phyloP scores from a whole-genome alignment of 192 early-diverging fungal genomes.

The Phycomyces blakesleeanus region DNA sequence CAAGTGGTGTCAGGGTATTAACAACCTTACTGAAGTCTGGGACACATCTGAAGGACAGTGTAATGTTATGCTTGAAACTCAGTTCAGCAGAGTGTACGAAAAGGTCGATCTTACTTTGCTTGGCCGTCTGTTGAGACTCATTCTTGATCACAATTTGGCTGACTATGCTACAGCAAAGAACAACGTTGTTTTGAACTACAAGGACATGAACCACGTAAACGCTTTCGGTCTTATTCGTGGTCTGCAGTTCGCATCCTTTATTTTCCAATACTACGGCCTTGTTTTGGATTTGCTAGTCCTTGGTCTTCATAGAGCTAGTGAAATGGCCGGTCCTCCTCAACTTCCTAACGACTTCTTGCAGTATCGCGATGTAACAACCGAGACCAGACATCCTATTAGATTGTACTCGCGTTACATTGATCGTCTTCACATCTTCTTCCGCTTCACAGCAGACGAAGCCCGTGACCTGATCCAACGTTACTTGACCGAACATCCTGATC shows the following conservation, averaged over 20 bases:
- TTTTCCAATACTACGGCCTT: conserved; percentile 99
- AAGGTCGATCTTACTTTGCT: conserved; percentile 97
- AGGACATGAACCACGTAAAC: conserved; percentile 99
- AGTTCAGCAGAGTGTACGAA: conserved; percentile 88
- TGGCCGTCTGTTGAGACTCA: conserved; percentile 87
- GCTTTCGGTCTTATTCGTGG: conserved; percentile 95
- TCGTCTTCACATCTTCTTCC: conserved; percentile 88
- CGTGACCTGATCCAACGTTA: conserved; percentile 96
- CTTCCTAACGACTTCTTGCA: conserved; percentile 97
- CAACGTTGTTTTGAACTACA: conserved; percentile 96
- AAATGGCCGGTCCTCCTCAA: conserved; percentile 93
- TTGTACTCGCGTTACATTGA: conserved; percentile 96
- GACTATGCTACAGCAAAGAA: conserved; percentile 99
- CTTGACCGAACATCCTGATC: conserved; percentile 96
- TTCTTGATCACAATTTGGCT: conserved; percentile 99
- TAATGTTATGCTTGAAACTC: conserved; percentile 95
- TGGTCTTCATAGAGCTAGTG: conserved; percentile 89
- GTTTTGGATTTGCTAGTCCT: conserved; percentile 92
- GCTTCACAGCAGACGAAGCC: conserved; percentile 90
- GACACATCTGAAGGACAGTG: conserved; percentile 86
- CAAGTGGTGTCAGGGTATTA: conserved; percentile 98
- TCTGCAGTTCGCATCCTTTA: conserved; percentile 95
- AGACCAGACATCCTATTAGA: conserved; percentile 94
- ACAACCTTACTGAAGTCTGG: conserved; percentile 97
- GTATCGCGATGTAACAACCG: conserved; percentile 85